Evolutionary conservation across 2,329 filamentous ascomycete species (phyloP), one percentile per base, ranked within the genome.

Genomic region (Ceratocystiopsis minuta): DNA sequence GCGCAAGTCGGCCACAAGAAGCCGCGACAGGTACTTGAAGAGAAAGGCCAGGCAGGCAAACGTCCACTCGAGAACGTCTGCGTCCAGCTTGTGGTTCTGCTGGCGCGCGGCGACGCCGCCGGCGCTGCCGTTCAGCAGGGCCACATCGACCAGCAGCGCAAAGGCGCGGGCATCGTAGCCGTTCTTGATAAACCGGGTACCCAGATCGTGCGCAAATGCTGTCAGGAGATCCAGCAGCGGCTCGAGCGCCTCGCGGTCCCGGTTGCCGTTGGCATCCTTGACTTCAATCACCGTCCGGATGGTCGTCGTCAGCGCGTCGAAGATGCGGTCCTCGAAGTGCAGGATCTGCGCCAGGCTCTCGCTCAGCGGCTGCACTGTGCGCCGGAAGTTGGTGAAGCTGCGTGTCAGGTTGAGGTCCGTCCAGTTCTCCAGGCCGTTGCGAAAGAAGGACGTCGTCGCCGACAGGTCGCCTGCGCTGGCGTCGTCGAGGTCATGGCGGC

Each of bases 41-140:
- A 96, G 67, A 67, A 92, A 98, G 37, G 90, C 86, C 43, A 98
- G 67, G 51, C 84, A 87, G 13, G 80, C 85, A 61, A 98, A 98
- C 40, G 84, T 88, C 87, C 88, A 96, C 62, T 98, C 90, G 40
- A 96, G 83, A n/a, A 92, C 86, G 48, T 87, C 83, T 20, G 83
- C 78, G 53, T 83, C 80, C 43, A 81, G 70, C 41, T 83, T 75
- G 52, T 75, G 80, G 42, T 78, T 78, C 38, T 48, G 44, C 43
- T 47, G 43, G 33, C 40, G 15, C 43, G 45, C 16, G 43, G 40
- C 6, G 41, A 41, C 15, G 36, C 28, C 31, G 35, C 47, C 47
- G n/a, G 44, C 45, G 20, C 44, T 36, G 40, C 41, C 42, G 35
- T 48, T 47, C 36, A 42, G 42, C 4, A 41, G 43, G 12, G 86